Percentiles rank a stretch among this genome's conserved stretches.
phyloP scores from a whole-genome alignment of 257 asterid genomes.

The Solanum medicagineum region DNA sequence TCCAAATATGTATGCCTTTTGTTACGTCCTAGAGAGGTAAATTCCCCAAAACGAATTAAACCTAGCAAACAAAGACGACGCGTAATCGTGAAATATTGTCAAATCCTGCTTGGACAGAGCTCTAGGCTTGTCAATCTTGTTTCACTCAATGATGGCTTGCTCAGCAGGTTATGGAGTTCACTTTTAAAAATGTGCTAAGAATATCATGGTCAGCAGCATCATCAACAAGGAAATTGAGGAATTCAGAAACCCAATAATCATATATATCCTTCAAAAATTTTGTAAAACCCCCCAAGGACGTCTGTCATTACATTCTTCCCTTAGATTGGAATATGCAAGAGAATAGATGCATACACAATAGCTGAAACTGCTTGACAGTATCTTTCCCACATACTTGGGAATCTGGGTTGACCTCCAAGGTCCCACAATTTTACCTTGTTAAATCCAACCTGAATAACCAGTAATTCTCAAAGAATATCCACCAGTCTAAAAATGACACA shows the following conservation, averaged over 20 bases:
- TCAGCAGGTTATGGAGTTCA: conserved; percentile 89
- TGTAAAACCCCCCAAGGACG: neutral
- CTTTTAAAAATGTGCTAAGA: conserved; percentile 55
- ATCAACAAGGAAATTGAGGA: conserved; percentile 1
- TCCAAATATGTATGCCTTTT: neutral
- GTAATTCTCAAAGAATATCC: conserved; percentile 24
- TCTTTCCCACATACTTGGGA: conserved; percentile 96
- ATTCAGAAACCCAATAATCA: neutral
- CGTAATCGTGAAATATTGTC: neutral
- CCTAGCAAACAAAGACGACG: neutral
- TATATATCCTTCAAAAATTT: neutral
- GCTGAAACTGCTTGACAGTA: conserved; percentile 98
- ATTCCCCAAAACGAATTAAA: neutral
- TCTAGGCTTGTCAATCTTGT: conserved; percentile 81
- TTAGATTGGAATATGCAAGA: neutral
- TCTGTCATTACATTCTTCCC: neutral
- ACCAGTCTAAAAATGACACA: conserved; percentile 55
- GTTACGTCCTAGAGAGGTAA: neutral
- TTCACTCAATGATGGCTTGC: conserved; percentile 72
- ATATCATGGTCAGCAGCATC: conserved; percentile 96
- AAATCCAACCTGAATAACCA: conserved; percentile 71
- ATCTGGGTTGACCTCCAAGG: conserved; percentile 99
- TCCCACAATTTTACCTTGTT: conserved; percentile 98
- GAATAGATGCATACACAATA: conserved; percentile 56
- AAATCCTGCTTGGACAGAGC: conserved; percentile 68